These are phyloP conservation scores for Posidonia australis DNA, from an alignment of 106 monocot genomes.

Conservation along the genomic window DNA sequence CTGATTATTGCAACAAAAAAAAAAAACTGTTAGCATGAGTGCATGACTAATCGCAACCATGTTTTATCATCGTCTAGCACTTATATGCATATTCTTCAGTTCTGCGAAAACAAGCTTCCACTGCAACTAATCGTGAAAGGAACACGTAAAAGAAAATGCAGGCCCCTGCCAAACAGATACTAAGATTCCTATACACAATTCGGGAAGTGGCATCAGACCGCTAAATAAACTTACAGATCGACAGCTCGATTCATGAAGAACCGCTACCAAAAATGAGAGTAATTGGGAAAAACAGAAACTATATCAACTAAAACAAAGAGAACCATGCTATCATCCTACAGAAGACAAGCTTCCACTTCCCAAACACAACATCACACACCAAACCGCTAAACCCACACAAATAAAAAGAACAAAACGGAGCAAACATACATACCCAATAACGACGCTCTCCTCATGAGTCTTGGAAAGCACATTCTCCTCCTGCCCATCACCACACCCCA, in stretches of 20 bases:
- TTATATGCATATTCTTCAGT: too few species aligned
- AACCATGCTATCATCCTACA: not conserved
- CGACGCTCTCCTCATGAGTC: conserved; percentile 54
- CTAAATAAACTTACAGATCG: not conserved
- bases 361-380: not conserved
- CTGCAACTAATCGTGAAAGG: not conserved
- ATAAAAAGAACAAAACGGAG: not conserved
- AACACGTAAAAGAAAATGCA: too few species aligned
- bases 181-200: not conserved
- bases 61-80: not conserved
- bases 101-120: too few species aligned
- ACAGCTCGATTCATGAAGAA: not conserved
- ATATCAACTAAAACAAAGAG: not conserved
- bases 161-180: not conserved
- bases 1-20: conserved; percentile 15
- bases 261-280: not conserved
- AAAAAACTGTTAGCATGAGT: conserved; percentile 1
- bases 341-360: not conserved
- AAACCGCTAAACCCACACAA: not conserved
- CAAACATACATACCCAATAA: conserved; percentile 55
- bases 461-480: conserved; percentile 72
- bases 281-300: not conserved
- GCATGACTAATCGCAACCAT: not conserved
- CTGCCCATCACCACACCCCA: conserved; percentile 84
- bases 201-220: not conserved